Base-by-base conservation (phyloP, 768 basidiomycete genomes). In the Paxillus rubicundulus region DNA sequence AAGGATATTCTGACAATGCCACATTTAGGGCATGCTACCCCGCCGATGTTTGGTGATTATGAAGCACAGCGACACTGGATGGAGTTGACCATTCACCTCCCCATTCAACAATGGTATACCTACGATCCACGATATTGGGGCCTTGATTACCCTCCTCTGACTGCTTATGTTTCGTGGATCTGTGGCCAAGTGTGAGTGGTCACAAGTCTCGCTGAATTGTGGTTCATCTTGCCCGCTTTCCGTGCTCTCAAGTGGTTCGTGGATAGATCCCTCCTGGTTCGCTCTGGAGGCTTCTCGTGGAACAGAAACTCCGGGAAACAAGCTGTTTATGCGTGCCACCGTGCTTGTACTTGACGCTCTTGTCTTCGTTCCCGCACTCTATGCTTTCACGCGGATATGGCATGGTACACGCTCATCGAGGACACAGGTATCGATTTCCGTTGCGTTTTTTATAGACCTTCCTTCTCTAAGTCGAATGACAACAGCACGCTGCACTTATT, bases 11-110 rank as follows among this genome's bases (percentile, higher is more conserved):
- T 18, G 14, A 45, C 32, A 1, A 33, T 3, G 9, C 2, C 2
- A 14, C 8, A 1, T 24, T 5, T 55, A 91, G 92, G 92, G 6
- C 67, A 80, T 57, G 75, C 66, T 28, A 81, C 82, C 3, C 88
- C 92, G 0, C 92, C 91, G 0, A 86, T 93, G 84, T 91, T 79
- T 57, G 93, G 93, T 3, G 93, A 96, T 70, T 96, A 90, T 60
- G 93, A 96, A 67, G 93, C 93, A 0, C 93, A 95, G 63, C 76
- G 93, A 48, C 93, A 95, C 70, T 96, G 93, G 93, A 91, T 96
- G 89, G 93, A 95, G 61, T 66, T 96, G 36, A 92, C 90, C 3
- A 69, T 85, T 21, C 87, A 94, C 63, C 73, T 92, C 1, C 89
- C 93, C 0, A 61, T 82, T 17, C 72, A 71, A 13, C 71, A 86